Conservation (phyloP, 148 eudicot species). For the Talinum fruticosum region DNA sequence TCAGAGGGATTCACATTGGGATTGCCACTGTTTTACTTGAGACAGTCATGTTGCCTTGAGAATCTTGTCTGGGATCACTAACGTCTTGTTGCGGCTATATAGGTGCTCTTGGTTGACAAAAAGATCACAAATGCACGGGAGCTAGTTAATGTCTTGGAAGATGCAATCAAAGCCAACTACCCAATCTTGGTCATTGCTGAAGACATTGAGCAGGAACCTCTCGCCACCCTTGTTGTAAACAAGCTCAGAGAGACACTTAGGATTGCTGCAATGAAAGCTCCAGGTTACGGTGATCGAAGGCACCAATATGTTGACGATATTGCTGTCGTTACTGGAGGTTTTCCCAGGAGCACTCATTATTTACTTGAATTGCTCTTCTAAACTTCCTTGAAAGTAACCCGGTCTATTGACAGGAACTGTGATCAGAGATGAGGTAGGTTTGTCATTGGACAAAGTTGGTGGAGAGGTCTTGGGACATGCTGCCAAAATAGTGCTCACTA, state of each 20-base stretch:
- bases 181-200: constrained; percentile 63
- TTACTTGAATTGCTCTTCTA: not conserved
- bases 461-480: constrained; percentile 59
- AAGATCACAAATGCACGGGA: constrained; percentile 72
- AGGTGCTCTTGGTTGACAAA: constrained; percentile 72
- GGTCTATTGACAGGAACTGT: constrained; percentile 40
- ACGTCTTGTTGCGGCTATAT: constrained; percentile 19
- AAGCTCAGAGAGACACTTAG: constrained; percentile 65
- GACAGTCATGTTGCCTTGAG: not conserved
- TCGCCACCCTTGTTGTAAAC: constrained; percentile 80
- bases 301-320: constrained; percentile 72
- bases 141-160: constrained; percentile 57
- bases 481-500: constrained; percentile 47
- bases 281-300: constrained; percentile 69
- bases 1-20: not conserved
- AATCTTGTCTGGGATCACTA: not conserved
- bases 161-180: constrained; percentile 50
- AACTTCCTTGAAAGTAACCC: constrained; percentile 8
- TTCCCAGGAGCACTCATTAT: not conserved
- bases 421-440: constrained; percentile 63
- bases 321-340: constrained; percentile 69
- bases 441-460: constrained; percentile 45
- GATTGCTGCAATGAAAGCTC: constrained; percentile 77
- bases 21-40: not conserved
- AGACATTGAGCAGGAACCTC: constrained; percentile 75